Percentiles rank a stretch among this genome's conserved stretches.
phyloP scores from a whole-genome alignment of 225 moss, liverwort and hornwort genomes.

The Antitrichia curtipendula region DNA sequence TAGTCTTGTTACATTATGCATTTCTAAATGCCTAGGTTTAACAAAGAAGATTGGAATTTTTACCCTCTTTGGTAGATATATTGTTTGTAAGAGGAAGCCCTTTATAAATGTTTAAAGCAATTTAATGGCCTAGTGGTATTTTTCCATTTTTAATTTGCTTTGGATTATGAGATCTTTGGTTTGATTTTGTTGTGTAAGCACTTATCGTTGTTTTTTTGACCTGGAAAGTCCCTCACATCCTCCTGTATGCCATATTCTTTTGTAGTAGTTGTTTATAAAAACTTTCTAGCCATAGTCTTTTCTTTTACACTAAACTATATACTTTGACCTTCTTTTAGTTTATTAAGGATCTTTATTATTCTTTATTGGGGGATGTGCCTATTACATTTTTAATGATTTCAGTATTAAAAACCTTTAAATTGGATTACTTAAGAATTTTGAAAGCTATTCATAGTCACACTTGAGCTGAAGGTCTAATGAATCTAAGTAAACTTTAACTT shows the following conservation, averaged over 20 bases:
- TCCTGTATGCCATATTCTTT: accelerated
- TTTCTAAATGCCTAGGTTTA: background rate
- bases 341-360: background rate
- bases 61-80: background rate
- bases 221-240: background rate
- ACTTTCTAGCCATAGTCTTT: background rate
- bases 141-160: background rate
- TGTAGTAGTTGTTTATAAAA: too few relatives aligned
- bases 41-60: background rate
- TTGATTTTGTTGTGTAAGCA: background rate
- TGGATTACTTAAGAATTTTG: too few relatives aligned
- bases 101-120: background rate
- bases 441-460: too few relatives aligned
- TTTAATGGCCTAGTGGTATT: background rate
- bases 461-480: too few relatives aligned
- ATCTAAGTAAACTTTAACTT: too few relatives aligned
- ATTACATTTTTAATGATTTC: too few relatives aligned
- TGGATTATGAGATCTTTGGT: background rate
- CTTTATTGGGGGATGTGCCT: too few relatives aligned
- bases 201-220: background rate
- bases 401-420: too few relatives aligned
- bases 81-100: background rate
- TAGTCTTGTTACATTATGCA: too few relatives aligned
- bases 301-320: background rate
- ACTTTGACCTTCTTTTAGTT: background rate